Evolutionary conservation across 2,329 filamentous ascomycete genomes (phyloP).

Genomic region (Venturiaceae sp.): DNA sequence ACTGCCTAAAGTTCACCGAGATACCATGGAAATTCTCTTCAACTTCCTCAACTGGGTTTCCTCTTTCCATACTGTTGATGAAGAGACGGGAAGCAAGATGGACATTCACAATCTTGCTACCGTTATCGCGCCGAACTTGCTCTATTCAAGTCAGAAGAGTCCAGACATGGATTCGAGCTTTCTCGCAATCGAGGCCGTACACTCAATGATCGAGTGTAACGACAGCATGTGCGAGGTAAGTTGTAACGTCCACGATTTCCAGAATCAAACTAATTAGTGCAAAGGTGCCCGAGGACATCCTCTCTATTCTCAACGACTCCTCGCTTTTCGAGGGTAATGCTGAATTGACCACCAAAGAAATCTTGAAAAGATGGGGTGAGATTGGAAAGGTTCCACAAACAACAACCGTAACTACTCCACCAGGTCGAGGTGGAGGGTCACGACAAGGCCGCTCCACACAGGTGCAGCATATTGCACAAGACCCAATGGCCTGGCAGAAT

Average conservation of each 20-base stretch:
- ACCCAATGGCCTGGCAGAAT: conserved; percentile 8
- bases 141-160: conserved; percentile 54
- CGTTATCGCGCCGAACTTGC: conserved; percentile 92
- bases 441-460: conserved; percentile 6
- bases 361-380: conserved; percentile 85
- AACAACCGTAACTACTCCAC: neutral
- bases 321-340: conserved; percentile 70
- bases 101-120: conserved; percentile 95
- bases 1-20: conserved; percentile 82
- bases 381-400: conserved; percentile 41
- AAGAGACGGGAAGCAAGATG: conserved; percentile 97
- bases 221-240: conserved; percentile 95
- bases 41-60: conserved; percentile 96
- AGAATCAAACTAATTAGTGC: conserved; percentile 15
- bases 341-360: conserved; percentile 94
- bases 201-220: conserved; percentile 83
- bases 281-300: conserved; percentile 87
- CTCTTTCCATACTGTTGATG: conserved; percentile 93
- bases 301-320: conserved; percentile 75
- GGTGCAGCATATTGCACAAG: conserved; percentile 5
- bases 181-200: conserved; percentile 84
- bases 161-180: conserved; percentile 78
- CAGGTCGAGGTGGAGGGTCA: neutral
- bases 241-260: conserved; percentile 11
- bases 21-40: conserved; percentile 91